Conservation (phyloP, 257 asterid genomes). For the Solanum bulbocastanum region DNA sequence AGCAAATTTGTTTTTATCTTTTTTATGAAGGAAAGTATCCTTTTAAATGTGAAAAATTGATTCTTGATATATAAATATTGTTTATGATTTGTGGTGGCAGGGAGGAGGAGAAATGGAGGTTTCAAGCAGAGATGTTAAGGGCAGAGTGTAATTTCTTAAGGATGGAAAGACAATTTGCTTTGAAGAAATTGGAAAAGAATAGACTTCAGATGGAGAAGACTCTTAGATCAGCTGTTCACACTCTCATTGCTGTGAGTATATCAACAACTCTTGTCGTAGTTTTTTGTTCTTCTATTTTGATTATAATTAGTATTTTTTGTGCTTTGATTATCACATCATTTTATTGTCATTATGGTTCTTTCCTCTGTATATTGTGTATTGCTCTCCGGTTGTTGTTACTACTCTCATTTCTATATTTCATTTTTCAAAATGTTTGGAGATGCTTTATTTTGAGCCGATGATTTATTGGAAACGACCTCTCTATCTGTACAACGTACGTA, state of each 20-base stretch:
- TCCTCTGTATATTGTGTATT: not conserved
- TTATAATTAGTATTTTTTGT: not conserved
- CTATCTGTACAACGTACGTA: accelerated
- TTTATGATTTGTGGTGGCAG: not conserved
- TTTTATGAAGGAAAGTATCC: not conserved
- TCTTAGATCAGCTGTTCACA: conserved; percentile 61
- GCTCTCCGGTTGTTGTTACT: not conserved
- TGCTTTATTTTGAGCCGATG: too few species aligned
- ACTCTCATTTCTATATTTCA: not conserved
- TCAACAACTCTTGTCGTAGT: not conserved
- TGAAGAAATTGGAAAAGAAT: conserved; percentile 63
- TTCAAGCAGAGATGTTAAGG: conserved; percentile 79
- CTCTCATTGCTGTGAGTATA: conserved; percentile 59
- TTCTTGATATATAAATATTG: not conserved
- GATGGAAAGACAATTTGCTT: conserved; percentile 65
- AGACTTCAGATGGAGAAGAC: conserved; percentile 50
- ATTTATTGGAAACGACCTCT: not conserved
- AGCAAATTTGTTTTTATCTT: not conserved
- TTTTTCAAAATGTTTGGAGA: not conserved
- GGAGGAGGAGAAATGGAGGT: conserved; percentile 67
- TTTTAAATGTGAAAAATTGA: not conserved
- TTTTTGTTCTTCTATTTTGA: not conserved
- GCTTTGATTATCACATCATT: not conserved
- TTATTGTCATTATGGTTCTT: not conserved
- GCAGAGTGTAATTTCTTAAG: conserved; percentile 75